These are phyloP conservation scores for Lachnellula occidentalis DNA, from an alignment of 2,329 filamentous ascomycete species.

Conservation along the genomic window DNA sequence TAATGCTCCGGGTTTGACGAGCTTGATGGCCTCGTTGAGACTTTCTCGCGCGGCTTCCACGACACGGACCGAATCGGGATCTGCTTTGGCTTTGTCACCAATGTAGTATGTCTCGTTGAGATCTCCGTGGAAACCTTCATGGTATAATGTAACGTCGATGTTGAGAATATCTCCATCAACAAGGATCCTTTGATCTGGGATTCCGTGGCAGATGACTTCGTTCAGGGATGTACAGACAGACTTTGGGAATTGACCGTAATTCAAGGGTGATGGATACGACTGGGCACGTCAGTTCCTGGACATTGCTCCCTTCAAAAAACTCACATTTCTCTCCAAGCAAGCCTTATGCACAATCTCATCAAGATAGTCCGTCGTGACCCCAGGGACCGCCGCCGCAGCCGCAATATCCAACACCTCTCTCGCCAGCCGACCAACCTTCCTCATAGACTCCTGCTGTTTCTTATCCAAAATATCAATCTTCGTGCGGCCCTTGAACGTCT, in stretches of 20 bases:
- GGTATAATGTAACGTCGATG: slow-evolving; percentile 91
- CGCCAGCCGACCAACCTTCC: slow-evolving; percentile 80
- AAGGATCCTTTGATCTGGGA: slow-evolving; percentile 83
- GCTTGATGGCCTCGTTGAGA: slow-evolving; percentile 81
- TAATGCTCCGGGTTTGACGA: slow-evolving; percentile 87
- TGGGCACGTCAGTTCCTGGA: slow-evolving; percentile 35
- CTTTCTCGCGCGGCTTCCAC: slow-evolving; percentile 88
- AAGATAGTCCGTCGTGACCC: slow-evolving; percentile 91
- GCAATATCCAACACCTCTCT: slow-evolving; percentile 92
- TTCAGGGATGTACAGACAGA: slow-evolving; percentile 95
- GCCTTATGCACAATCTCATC: slow-evolving; percentile 94
- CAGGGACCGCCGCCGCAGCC: slow-evolving; percentile 76
- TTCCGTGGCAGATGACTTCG: slow-evolving; percentile 98
- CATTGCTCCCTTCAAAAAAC: slow-evolving; percentile 28
- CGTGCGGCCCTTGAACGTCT: slow-evolving; percentile 60
- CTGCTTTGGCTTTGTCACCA: slow-evolving; percentile 75
- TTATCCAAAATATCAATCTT: slow-evolving; percentile 80
- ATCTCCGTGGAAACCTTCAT: slow-evolving; percentile 92
- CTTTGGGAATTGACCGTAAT: slow-evolving; percentile 96
- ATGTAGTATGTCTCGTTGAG: slow-evolving; percentile 99
- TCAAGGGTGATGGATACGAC: slow-evolving; percentile 92
- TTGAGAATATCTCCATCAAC: slow-evolving; percentile 95
- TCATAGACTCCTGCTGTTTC: slow-evolving; percentile 77
- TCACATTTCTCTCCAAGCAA: slow-evolving; percentile 84
- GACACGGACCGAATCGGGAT: slow-evolving; percentile 82